phyloP scores from a whole-genome alignment of 208 protist genomes.

The Trypanosoma rangeli region DNA sequence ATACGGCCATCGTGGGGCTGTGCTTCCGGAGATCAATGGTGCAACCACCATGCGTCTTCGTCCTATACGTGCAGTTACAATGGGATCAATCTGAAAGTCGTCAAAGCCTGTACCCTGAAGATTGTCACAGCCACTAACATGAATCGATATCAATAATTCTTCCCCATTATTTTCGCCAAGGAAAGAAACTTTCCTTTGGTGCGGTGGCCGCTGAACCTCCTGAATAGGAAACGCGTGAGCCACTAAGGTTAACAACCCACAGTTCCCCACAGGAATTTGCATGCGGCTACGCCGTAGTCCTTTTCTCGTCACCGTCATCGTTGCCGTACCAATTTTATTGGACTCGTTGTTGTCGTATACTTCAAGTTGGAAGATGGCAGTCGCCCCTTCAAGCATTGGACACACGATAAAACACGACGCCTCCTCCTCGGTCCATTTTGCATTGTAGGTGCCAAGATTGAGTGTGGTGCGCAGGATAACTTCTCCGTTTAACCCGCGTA shows the following conservation, averaged over 20 bases:
- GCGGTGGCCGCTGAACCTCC: slow-evolving; percentile 30
- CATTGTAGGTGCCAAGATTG: slow-evolving; percentile 44
- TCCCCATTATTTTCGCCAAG: slow-evolving; percentile 19
- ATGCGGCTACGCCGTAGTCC: slow-evolving; percentile 59
- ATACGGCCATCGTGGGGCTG: slow-evolving; percentile 45
- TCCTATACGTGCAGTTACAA: slow-evolving; percentile 47
- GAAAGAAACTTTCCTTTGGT: slow-evolving; percentile 23
- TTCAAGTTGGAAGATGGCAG: slow-evolving; percentile 56
- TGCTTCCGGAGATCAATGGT: slow-evolving; percentile 41
- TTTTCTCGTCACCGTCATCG: slow-evolving; percentile 43
- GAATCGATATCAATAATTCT: slow-evolving; percentile 46
- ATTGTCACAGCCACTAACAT: slow-evolving; percentile 50
- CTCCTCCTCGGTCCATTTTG: slow-evolving; percentile 49
- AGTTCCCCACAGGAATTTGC: slow-evolving; percentile 23
- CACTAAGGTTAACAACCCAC: slow-evolving; percentile 26
- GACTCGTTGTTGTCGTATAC: slow-evolving; percentile 78
- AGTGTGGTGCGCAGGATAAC: slow-evolving; percentile 68
- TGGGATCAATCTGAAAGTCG: slow-evolving; percentile 56
- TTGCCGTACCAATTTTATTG: slow-evolving; percentile 48
- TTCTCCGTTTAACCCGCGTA: slow-evolving; percentile 45
- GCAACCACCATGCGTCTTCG: slow-evolving; percentile 47
- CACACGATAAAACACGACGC: slow-evolving; percentile 79
- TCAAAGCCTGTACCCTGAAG: slow-evolving; percentile 49
- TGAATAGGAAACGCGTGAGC: slow-evolving; percentile 37
- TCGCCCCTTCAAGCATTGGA: slow-evolving; percentile 56